A percentile compares a stretch with the other conserved stretches of the same genome.
Evolutionary conservation across 2,329 filamentous ascomycete genomes (phyloP).

Genomic region (Teratosphaeria pseudoeucalypti): DNA sequence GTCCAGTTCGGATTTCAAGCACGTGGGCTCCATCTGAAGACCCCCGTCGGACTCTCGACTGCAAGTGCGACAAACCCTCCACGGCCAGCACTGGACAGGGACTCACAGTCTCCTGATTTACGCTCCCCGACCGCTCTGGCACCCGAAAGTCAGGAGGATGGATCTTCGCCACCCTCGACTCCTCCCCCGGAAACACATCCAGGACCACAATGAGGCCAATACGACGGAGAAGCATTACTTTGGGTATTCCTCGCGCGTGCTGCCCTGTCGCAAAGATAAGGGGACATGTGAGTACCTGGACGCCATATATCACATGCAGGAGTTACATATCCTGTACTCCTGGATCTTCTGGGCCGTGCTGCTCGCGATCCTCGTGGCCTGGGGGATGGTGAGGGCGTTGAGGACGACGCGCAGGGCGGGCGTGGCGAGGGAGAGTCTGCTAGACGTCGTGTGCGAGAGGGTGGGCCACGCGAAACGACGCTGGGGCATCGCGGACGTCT

Average conservation of each 20-base stretch:
- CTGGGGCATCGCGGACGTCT: constrained; percentile 52
- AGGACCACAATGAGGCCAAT: constrained; percentile 20
- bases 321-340: constrained; percentile 45
- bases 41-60: no score
- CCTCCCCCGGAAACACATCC: constrained; percentile 16
- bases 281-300: constrained; percentile 51
- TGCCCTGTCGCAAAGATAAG: constrained; percentile 48
- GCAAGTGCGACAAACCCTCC: no score
- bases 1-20: no score
- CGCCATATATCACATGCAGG: constrained; percentile 44
- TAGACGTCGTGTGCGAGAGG: constrained; percentile 9
- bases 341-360: constrained; percentile 49
- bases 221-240: constrained; percentile 34
- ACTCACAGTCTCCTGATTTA: no score
- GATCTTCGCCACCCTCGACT: no score
- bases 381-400: constrained; percentile 27
- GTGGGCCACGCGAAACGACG: constrained; percentile 27
- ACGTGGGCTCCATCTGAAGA: no score
- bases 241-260: constrained; percentile 44
- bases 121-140: not conserved
- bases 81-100: no score
- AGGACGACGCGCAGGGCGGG: constrained; percentile 9
- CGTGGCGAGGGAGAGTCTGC: constrained; percentile 7
- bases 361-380: constrained; percentile 37
- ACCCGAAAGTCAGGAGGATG: not conserved